Percentiles rank a stretch among this genome's conserved stretches.
phyloP scores from a whole-genome alignment of 1,139 yeast genomes.

The Yamadazyma triangularis region DNA sequence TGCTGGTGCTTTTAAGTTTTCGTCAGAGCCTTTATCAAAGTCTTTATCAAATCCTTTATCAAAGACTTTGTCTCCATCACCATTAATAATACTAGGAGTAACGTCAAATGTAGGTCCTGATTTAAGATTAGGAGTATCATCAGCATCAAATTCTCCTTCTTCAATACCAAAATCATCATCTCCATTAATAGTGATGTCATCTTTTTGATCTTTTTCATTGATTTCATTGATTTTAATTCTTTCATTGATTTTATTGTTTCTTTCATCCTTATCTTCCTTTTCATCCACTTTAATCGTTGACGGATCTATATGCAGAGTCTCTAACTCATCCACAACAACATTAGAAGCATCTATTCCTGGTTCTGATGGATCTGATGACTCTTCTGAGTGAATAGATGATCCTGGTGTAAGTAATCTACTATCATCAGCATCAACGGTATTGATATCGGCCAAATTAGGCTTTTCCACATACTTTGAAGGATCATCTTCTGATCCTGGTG shows the following conservation, averaged over 20 bases:
- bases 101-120: constrained; percentile 31
- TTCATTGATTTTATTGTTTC: too few relatives aligned
- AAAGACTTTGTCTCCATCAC: too few relatives aligned
- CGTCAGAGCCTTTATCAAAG: too few relatives aligned
- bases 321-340: constrained; percentile 19
- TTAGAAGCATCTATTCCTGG: constrained; percentile 8
- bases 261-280: too few relatives aligned
- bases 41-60: too few relatives aligned
- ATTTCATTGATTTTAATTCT: too few relatives aligned
- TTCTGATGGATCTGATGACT: constrained; percentile 5
- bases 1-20: constrained; percentile 14
- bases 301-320: constrained; percentile 15
- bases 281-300: constrained; percentile 18
- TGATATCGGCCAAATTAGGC: constrained; percentile 6
- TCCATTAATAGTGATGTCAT: too few relatives aligned
- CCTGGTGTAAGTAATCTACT: constrained; percentile 12
- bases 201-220: too few relatives aligned
- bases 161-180: constrained; percentile 17
- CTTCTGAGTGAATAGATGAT: constrained; percentile 4
- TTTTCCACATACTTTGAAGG: background rate
- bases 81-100: constrained; percentile 25
- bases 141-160: constrained; percentile 12
- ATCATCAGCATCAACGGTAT: constrained; percentile 5
- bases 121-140: constrained; percentile 23
- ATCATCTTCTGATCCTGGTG: background rate